Percentiles rank a stretch among this genome's conserved stretches.
Evolutionary conservation across 106 monocot genomes (phyloP).

Genomic region (Xerophyta viscosa): DNA sequence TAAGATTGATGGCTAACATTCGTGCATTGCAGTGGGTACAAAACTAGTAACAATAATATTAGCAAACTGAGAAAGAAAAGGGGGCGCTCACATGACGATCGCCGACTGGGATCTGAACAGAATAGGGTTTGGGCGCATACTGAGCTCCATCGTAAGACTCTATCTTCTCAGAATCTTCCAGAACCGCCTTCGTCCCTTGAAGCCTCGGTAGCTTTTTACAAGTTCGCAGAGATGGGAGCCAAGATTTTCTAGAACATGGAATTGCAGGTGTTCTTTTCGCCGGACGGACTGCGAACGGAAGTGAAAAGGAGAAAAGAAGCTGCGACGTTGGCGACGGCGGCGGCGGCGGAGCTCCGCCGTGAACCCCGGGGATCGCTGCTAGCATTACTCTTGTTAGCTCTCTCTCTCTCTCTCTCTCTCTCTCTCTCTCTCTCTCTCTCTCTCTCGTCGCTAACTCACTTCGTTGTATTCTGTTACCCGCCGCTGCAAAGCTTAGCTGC

Average conservation of each 20-base stretch:
- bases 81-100: conserved; percentile 57
- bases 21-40: too few species aligned
- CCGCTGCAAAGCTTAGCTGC: too few species aligned
- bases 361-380: conserved; percentile 21
- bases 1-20: too few species aligned
- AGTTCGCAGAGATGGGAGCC: too few species aligned
- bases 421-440: too few species aligned
- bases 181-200: conserved; percentile 10
- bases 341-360: conserved; percentile 13
- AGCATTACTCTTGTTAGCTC: too few species aligned
- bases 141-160: conserved; percentile 1
- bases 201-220: not conserved
- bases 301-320: not conserved
- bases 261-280: too few species aligned
- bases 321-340: not conserved
- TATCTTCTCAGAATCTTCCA: conserved; percentile 3
- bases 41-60: not conserved
- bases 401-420: too few species aligned
- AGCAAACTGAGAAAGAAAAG: not conserved
- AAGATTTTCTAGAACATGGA: too few species aligned
- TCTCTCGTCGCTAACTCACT: too few species aligned
- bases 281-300: not conserved
- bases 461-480: too few species aligned
- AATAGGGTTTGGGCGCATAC: conserved; percentile 28
- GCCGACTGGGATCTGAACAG: conserved; percentile 83